Base-by-base conservation (phyloP, 2,329 filamentous ascomycete species). In the Botrytis deweyae region DNA sequence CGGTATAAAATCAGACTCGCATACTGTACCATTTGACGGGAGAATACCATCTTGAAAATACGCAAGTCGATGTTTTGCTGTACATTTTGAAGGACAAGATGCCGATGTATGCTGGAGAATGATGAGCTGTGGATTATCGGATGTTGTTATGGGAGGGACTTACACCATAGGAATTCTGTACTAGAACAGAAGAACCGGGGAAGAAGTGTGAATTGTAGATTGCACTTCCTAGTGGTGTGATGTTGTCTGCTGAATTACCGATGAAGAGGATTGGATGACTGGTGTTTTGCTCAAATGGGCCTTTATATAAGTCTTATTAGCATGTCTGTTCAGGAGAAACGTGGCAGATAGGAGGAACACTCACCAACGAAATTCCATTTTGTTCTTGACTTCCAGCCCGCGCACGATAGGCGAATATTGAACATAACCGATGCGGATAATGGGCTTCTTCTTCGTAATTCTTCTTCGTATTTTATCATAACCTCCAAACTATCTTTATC, bases 171-270 rank as follows among this genome's bases (percentile, higher is more conserved):
- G 62, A 64, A 22, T 44, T 42, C 4, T 64, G 38, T 16, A 64
- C 16, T 5, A 64, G 38, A 33, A 64, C 62, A 9, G 62, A 64
- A 18, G 62, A 64, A 4, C 62, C 38, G n/a, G 62, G 38, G 38
- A 44, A 64, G 40, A 64, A 29, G 16, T 22, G n/a, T 18, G 62
- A 64, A 16, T 64, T 64, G 16, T 44, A 20, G 3, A 64, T 42
- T 2, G 82, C 81, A 49, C 80, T 81, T 42, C 79, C 72, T 12
- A 81, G 76, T 0, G 82, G 82, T 12, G 81, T 78, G 25, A 83
- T 78, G 65, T 83, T 83, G 68, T 83, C 82, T n/a, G 80, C 80
- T 61, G 77, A 80, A 65, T 83, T 83, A 44, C 79, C 80, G 29
- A 83, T 75, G 71, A 82, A 83, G 22, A 83, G 79, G 25, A 83